Evolutionary conservation across 176 grass and related monocot genomes (phyloP), one percentile per base, ranked within the genome.

Genomic region (Oryza glaberrima): DNA sequence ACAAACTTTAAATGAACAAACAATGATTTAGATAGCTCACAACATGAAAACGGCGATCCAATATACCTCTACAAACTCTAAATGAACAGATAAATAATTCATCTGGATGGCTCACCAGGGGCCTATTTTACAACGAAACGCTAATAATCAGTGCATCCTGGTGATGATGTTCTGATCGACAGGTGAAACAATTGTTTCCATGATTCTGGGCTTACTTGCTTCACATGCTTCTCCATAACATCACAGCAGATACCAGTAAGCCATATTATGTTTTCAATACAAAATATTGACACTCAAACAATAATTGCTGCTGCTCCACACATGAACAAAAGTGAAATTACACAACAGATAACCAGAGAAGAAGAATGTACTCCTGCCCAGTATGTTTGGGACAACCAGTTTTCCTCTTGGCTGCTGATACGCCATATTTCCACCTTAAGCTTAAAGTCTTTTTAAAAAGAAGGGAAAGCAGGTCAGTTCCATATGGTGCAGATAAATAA

Each of bases 361-460:
- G 3, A 6, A 75, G 46, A 32, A 75, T 30, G 7, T 45, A 3
- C 30, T 54, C 47, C 46, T 75, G 3, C 15, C 17, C 9, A 17
- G 15, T 35, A 54, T 17, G 23, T 32, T 14, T 9, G 44, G 12
- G 3, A 3, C 41, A 72, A 36, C 10, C 2, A 7, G 35, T 73
- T 36, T 75, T 38, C 58, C 75, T 49, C 28, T 67, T 66, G 43
- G 43, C 8, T 44, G 43, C 43, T 44, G 9, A 83, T 66, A 23
- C 41, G 47, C 28, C 44, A 52, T 63, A 76, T 67, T 76, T 74
- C 43, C 28, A 47, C 28, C 54, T 70, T 83, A 82, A 45, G 58
- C 51, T 69, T 72, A 73, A 47, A 65, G 12, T 19, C 4, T 17
- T 61, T 22, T 9, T 11, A 20, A 45, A 45, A 82, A 46, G 13